These are phyloP conservation scores for Manihot esculenta DNA, from an alignment of 441 rosid genomes.

Conservation along the genomic window DNA sequence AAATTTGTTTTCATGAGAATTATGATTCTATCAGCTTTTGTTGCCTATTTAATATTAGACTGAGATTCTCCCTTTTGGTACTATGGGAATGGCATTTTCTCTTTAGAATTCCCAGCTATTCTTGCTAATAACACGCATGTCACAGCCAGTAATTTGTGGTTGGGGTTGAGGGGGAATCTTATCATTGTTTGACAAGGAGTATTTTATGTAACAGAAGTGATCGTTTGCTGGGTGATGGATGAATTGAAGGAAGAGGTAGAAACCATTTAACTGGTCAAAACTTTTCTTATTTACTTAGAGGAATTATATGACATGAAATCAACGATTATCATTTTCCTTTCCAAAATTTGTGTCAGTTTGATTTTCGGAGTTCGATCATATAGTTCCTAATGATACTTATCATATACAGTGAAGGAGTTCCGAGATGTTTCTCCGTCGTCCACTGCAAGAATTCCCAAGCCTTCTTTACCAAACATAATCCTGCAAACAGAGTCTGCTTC, in stretches of 20 bases:
- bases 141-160: not conserved
- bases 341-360: not conserved
- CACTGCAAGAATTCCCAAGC: slow-evolving; percentile 40
- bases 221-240: not conserved
- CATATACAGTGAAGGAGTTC: slow-evolving; percentile 38
- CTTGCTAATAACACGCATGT: not conserved
- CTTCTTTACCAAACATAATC: slow-evolving; percentile 24
- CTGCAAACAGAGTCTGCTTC: slow-evolving; percentile 22
- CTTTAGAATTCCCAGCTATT: not conserved
- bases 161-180: not conserved
- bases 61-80: not conserved
- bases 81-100: not conserved
- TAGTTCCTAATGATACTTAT: not conserved
- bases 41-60: not conserved
- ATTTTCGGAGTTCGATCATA: not conserved
- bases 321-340: not conserved
- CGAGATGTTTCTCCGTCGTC: slow-evolving; percentile 32
- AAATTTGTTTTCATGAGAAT: not conserved
- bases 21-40: not conserved
- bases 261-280: not conserved
- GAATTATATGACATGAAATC: not conserved
- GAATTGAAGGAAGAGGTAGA: not conserved
- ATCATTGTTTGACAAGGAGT: not conserved
- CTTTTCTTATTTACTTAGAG: not conserved
- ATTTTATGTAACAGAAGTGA: not conserved